phyloP scores from a whole-genome alignment of 345 rosid genomes.

The Heritiera littoralis region DNA sequence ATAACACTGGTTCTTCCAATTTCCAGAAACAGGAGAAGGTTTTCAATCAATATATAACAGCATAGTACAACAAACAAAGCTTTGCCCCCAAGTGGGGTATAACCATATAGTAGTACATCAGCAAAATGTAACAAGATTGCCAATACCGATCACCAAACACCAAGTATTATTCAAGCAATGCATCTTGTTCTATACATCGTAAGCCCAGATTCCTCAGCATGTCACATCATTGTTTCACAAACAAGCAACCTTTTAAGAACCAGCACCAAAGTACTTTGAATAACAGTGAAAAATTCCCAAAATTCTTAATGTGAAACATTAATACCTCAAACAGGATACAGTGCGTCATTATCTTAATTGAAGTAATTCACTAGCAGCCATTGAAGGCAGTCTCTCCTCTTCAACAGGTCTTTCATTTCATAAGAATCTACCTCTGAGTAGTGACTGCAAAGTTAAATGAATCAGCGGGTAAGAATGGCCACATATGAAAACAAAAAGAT shows the following conservation, averaged over 20 bases:
- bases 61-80: background rate
- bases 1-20: too few species aligned
- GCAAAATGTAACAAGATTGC: background rate
- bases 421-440: conserved; percentile 95
- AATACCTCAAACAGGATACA: conserved; percentile 91
- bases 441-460: conserved; percentile 53
- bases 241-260: background rate
- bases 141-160: background rate
- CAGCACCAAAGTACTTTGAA: background rate
- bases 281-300: background rate
- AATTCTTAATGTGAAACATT: background rate
- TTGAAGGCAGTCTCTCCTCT: conserved; percentile 75
- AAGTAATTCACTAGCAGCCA: conserved; percentile 79
- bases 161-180: background rate
- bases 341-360: conserved; percentile 88
- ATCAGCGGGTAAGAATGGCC: conserved; percentile 18
- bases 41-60: background rate
- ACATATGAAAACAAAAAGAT: conserved; percentile 11
- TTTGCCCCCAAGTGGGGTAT: background rate
- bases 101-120: background rate
- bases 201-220: background rate
- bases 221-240: background rate
- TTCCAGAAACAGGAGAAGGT: background rate
- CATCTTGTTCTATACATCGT: background rate
- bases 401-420: conserved; percentile 79